Evolutionary conservation across 1,139 yeast genomes (phyloP).

Genomic region (Blastobotrys serpentis): DNA sequence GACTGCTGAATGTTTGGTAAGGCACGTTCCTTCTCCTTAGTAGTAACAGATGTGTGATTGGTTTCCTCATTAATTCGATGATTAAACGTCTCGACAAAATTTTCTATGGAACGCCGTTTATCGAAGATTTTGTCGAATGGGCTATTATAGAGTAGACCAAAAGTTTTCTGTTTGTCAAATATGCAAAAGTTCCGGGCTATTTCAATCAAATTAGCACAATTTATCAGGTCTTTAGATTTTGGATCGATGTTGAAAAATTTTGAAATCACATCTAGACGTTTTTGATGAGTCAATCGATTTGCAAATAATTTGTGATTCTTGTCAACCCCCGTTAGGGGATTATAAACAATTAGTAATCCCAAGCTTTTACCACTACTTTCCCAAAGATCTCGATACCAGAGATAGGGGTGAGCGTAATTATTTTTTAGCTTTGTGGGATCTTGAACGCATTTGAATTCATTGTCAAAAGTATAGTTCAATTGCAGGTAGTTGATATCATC

Average conservation of each 20-base stretch:
- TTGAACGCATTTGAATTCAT: constrained; percentile 1
- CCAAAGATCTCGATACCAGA: constrained; percentile 6
- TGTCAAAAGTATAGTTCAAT: constrained; percentile 6
- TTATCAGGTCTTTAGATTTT: not conserved
- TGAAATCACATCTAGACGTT: not conserved
- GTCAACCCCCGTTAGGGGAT: constrained; percentile 2
- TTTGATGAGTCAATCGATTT: not conserved
- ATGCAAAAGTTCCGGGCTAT: not conserved
- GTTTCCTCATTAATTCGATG: not conserved
- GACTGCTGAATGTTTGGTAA: too few relatives aligned
- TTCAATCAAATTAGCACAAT: constrained; percentile 5
- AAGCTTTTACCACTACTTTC: not conserved
- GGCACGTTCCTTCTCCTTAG: too few relatives aligned
- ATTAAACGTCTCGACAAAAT: not conserved
- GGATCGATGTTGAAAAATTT: not conserved
- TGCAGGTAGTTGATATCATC: constrained; percentile 1
- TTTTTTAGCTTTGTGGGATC: not conserved
- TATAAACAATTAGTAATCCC: not conserved
- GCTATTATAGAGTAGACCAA: not conserved
- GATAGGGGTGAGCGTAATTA: constrained; percentile 1
- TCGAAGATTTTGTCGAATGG: not conserved
- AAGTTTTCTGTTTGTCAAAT: not conserved
- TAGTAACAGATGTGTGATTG: too few relatives aligned
- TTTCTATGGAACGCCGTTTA: not conserved
- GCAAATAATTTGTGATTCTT: not conserved